phyloP scores from a whole-genome alignment of 2,329 filamentous ascomycete species.

The Paramyrothecium sp. region DNA sequence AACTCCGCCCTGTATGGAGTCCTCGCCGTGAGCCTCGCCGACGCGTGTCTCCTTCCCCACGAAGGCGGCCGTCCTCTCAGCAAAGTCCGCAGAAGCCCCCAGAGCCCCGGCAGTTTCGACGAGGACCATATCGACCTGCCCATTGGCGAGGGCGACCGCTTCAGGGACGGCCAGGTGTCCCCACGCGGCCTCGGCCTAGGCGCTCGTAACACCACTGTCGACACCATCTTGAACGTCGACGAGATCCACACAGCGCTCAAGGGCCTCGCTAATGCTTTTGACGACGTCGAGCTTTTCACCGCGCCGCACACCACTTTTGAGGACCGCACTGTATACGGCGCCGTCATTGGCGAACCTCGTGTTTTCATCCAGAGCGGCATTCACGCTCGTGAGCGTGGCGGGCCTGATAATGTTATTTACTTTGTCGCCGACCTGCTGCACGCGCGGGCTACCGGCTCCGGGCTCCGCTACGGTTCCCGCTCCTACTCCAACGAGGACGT shows the following conservation, averaged over 20 bases:
- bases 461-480: conserved; percentile 50
- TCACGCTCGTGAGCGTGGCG: conserved; percentile 58
- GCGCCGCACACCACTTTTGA: conserved; percentile 43
- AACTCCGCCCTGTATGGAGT: conserved; percentile 4
- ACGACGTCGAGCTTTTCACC: conserved; percentile 36
- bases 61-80: conserved; percentile 20
- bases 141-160: conserved; percentile 42
- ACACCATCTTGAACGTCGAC: conserved; percentile 41
- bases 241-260: conserved; percentile 44
- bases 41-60: conserved; percentile 34
- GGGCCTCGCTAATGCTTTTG: conserved; percentile 37
- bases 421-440: conserved; percentile 56
- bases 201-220: conserved; percentile 27
- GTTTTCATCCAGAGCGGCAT: conserved; percentile 53
- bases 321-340: conserved; percentile 34
- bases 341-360: conserved; percentile 45
- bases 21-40: conserved; percentile 17
- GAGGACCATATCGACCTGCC: conserved; percentile 23
- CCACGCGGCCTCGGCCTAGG: conserved; percentile 29
- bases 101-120: neutral
- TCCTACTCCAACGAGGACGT: conserved; percentile 52
- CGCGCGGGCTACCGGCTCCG: conserved; percentile 47
- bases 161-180: conserved; percentile 33
- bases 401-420: conserved; percentile 54
- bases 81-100: neutral